phyloP scores from a whole-genome alignment of 23 red algal genomes.

The Gracilaria domingensis region DNA sequence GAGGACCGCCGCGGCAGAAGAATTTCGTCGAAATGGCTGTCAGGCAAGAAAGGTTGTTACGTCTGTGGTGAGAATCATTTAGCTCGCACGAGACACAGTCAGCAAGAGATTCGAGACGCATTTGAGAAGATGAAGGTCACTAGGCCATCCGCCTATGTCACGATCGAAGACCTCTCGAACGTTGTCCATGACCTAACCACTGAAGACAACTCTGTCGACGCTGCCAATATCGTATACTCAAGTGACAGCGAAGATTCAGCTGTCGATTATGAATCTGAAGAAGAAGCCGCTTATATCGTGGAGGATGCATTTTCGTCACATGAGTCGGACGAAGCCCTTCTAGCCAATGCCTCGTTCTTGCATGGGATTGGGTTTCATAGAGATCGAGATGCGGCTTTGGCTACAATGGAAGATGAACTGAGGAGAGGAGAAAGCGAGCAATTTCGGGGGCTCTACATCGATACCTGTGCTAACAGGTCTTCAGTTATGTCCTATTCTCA shows the following conservation, averaged over 20 bases:
- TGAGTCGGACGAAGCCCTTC: background rate
- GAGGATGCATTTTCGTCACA: background rate
- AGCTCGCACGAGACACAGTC: too few relatives aligned
- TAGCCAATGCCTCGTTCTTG: slow-evolving; percentile 36
- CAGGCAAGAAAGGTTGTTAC: too few relatives aligned
- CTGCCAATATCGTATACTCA: background rate
- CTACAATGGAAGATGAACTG: too few relatives aligned
- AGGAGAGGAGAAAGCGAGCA: background rate
- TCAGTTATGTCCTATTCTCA: too few relatives aligned
- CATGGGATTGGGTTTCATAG: too few relatives aligned
- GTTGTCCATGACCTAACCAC: background rate
- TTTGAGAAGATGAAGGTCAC: too few relatives aligned
- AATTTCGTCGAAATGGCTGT: too few relatives aligned
- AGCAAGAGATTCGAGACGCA: too few relatives aligned
- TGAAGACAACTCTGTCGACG: background rate
- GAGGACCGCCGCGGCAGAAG: too few relatives aligned
- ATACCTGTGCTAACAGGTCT: slow-evolving; percentile 14
- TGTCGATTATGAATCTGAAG: background rate
- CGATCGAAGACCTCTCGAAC: background rate
- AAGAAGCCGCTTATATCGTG: background rate
- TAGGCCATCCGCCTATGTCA: background rate
- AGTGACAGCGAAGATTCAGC: too few relatives aligned
- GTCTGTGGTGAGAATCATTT: too few relatives aligned
- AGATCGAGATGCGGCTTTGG: background rate
- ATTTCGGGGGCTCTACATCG: background rate